These are phyloP conservation scores for Chaetomiaceae sp. DNA, from an alignment of 2,329 filamentous ascomycete species.

Conservation along the genomic window DNA sequence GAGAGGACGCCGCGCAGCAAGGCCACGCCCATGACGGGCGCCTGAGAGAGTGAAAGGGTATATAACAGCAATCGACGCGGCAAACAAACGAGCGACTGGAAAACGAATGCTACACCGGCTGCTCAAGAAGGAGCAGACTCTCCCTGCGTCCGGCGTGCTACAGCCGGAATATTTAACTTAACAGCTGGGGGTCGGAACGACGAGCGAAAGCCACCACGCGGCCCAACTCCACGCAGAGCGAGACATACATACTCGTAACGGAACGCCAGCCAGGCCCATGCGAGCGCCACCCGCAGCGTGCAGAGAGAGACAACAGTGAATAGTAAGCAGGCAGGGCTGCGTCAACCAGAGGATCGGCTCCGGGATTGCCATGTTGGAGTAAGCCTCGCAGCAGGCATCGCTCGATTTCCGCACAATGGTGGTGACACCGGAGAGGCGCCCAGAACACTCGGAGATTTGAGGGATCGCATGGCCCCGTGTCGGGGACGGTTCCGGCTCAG, in stretches of 20 bases:
- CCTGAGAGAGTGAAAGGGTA: constrained; percentile 5
- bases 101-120: constrained; percentile 6
- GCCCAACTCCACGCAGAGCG: background rate
- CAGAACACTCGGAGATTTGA: background rate
- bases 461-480: background rate
- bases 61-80: background rate
- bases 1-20: constrained; percentile 19
- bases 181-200: background rate
- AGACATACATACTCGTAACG: background rate
- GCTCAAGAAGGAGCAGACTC: constrained; percentile 6
- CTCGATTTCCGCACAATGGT: background rate
- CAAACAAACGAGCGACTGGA: constrained; percentile 14
- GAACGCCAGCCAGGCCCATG: background rate
- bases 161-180: constrained; percentile 15
- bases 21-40: constrained; percentile 25
- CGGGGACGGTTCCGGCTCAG: constrained; percentile 5
- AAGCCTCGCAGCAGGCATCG: background rate
- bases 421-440: background rate
- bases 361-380: constrained; percentile 1
- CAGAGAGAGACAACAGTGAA: constrained; percentile 7
- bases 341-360: constrained; percentile 7
- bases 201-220: background rate
- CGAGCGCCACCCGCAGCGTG: constrained; percentile 12
- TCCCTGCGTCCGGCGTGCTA: constrained; percentile 8
- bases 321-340: constrained; percentile 3